Evolutionary conservation across 805 yeast genomes (phyloP).

Genomic region (Teunomyces panamensis): DNA sequence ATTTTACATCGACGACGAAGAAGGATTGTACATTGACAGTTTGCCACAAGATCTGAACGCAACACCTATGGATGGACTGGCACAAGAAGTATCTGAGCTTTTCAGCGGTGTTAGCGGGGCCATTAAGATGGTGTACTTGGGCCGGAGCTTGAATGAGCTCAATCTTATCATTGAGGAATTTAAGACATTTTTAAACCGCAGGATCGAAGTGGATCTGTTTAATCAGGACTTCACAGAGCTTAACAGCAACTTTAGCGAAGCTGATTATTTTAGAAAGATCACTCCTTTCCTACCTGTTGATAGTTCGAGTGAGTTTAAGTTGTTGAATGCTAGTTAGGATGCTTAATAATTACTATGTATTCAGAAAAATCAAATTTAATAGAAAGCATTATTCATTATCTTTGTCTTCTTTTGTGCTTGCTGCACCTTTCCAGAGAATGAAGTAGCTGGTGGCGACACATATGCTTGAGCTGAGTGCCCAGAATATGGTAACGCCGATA

Average conservation of each 20-base stretch:
- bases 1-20: constrained; percentile 31
- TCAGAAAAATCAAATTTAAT: neutral
- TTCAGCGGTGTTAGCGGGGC: neutral
- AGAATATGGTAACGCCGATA: constrained; percentile 18
- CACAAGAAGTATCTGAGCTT: neutral
- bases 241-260: constrained; percentile 21
- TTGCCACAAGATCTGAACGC: constrained; percentile 1
- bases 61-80: neutral
- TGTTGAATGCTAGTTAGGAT: constrained; percentile 27
- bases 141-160: constrained; percentile 54
- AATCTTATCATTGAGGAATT: constrained; percentile 45
- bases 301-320: constrained; percentile 24
- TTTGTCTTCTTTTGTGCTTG: neutral
- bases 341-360: no score
- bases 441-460: constrained; percentile 15
- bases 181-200: constrained; percentile 34
- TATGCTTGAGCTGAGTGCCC: constrained; percentile 17
- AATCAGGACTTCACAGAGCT: constrained; percentile 9
- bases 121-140: constrained; percentile 32
- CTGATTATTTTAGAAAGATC: constrained; percentile 32
- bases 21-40: constrained; percentile 15
- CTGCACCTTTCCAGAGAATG: constrained; percentile 10
- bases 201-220: constrained; percentile 29
- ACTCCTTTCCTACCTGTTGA: constrained; percentile 42
- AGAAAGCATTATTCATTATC: neutral